These are phyloP conservation scores for Nadsonia commutata DNA, from an alignment of 1,139 yeast species.

Conservation along the genomic window DNA sequence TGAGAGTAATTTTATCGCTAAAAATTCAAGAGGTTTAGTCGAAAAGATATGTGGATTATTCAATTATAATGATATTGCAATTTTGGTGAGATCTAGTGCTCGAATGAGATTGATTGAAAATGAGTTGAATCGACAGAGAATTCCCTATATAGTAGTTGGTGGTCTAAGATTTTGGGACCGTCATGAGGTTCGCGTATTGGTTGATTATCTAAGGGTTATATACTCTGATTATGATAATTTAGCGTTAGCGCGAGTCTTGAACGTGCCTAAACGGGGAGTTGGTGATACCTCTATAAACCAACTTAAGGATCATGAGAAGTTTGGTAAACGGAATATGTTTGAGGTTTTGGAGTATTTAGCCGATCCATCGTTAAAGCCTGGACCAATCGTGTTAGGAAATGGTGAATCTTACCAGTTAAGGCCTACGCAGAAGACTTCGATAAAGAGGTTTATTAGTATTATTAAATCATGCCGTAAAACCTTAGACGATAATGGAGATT, in stretches of 20 bases:
- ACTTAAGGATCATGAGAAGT: constrained; percentile 3
- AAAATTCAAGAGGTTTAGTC: constrained; percentile 31
- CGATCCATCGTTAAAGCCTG: neutral
- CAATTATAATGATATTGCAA: constrained; percentile 45
- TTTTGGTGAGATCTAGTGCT: constrained; percentile 50
- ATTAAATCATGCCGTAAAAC: neutral
- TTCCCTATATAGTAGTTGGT: constrained; percentile 54
- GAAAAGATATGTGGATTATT: constrained; percentile 18
- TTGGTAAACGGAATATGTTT: constrained; percentile 4
- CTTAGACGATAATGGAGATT: neutral
- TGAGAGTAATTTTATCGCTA: constrained; percentile 47
- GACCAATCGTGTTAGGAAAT: neutral
- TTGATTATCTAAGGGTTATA: constrained; percentile 52
- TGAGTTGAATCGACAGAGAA: constrained; percentile 35
- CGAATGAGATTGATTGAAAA: constrained; percentile 49
- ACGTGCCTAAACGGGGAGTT: constrained; percentile 53
- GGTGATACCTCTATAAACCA: constrained; percentile 41
- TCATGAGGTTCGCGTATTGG: constrained; percentile 45
- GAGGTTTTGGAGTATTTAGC: constrained; percentile 6
- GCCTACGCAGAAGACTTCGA: neutral
- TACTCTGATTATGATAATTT: constrained; percentile 42
- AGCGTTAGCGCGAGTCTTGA: constrained; percentile 44
- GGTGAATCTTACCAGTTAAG: neutral
- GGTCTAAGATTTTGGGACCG: constrained; percentile 76
- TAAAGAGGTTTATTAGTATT: neutral